Evolutionary conservation across 805 yeast species (phyloP).

Genomic region (Candida sithepensis): DNA sequence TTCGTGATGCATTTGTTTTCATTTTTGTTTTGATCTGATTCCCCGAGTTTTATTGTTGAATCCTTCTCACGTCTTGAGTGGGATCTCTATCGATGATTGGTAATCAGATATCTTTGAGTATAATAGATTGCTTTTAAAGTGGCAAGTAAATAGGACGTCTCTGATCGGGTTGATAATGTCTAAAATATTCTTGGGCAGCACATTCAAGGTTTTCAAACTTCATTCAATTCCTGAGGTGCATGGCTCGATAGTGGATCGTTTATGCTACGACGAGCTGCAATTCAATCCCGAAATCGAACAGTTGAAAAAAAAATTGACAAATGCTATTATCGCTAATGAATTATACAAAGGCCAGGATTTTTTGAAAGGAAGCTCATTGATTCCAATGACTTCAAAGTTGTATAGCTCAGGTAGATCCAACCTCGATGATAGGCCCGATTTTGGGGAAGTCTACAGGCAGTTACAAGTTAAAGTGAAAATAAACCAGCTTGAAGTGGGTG

Average conservation of each 20-base stretch:
- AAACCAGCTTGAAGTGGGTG: slow-evolving; percentile 10
- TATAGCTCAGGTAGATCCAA: slow-evolving; percentile 19
- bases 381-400: slow-evolving; percentile 21
- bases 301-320: slow-evolving; percentile 19
- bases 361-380: slow-evolving; percentile 9
- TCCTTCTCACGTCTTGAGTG: no score
- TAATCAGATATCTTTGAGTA: no score
- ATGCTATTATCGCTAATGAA: slow-evolving; percentile 20
- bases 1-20: neutral
- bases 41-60: no score
- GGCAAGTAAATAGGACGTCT: no score
- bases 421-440: slow-evolving; percentile 19
- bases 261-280: slow-evolving; percentile 24
- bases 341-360: slow-evolving; percentile 14
- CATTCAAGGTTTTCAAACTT: slow-evolving; percentile 18
- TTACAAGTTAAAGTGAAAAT: slow-evolving; percentile 25
- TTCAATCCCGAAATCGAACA: slow-evolving; percentile 15
- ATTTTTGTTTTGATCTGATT: no score
- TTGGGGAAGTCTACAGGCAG: slow-evolving; percentile 18
- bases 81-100: no score
- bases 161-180: slow-evolving; percentile 25
- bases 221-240: slow-evolving; percentile 8
- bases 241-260: slow-evolving; percentile 20
- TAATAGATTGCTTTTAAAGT: no score
- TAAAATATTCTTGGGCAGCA: slow-evolving; percentile 24